phyloP scores from a whole-genome alignment of 129 eudicot species.

The Centella asiatica region DNA sequence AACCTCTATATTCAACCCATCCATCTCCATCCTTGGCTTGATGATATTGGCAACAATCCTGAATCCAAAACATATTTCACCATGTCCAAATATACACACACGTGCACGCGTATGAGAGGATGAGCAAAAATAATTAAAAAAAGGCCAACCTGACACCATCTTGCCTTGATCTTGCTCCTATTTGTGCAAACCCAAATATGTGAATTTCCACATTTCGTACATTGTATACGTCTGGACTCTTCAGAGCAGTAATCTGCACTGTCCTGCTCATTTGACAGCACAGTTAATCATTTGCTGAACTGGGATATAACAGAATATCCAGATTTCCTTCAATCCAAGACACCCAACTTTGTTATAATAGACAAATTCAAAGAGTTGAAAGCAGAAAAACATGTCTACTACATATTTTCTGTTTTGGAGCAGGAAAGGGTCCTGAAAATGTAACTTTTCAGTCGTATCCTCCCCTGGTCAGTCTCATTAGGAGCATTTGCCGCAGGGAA shows the following conservation, averaged over 20 bases:
- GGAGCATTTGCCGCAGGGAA: no score
- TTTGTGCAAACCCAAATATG: conserved; percentile 96
- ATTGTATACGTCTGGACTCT: conserved; percentile 96
- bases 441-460: no score
- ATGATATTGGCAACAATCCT: conserved; percentile 98
- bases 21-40: conserved; percentile 99
- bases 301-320: no score
- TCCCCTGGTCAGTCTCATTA: no score
- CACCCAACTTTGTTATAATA: no score
- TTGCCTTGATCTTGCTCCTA: conserved; percentile 80
- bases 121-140: not conserved
- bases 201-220: conserved; percentile 95
- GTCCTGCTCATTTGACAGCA: conserved; percentile 31
- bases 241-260: conserved; percentile 53
- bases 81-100: no score
- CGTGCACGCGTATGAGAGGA: not conserved
- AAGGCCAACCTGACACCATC: conserved; percentile 92
- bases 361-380: no score
- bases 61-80: conserved; percentile 20
- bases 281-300: not conserved
- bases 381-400: no score
- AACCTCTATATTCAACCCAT: conserved; percentile 97
- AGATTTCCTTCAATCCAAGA: no score
- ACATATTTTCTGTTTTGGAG: no score
- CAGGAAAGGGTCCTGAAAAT: no score